Base-by-base conservation (phyloP, 805 yeast species). In the Metschnikowia anglica region DNA sequence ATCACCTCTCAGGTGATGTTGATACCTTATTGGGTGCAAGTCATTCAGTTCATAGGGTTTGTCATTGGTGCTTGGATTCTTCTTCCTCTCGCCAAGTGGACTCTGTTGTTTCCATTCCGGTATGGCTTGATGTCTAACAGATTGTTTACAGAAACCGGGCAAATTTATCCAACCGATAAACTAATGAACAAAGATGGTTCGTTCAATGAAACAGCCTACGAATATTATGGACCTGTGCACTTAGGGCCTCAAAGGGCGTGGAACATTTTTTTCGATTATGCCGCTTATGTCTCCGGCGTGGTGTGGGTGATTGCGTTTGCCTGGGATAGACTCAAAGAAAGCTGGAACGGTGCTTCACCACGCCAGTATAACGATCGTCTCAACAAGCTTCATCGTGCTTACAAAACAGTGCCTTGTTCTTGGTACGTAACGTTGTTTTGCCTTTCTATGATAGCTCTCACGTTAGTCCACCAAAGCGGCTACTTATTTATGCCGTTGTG, bases 181-280 rank as follows among this genome's bases (percentile, higher is more conserved):
- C 57, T 76, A 15, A 56, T 74, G 28, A 72, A 76, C 1, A 37
- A 56, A 1, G 70, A 71, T 21, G 60, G 70, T 28, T 49, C 49
- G 10, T 66, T 76, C 46, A 74, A 76, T 44, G 49, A 60, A 20
- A 73, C 79, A 0, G 79, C 79, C 0, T 76, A 72, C 53, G 68
- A 60, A 19, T 21, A 48, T 2, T 62, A 63, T 45, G 81, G 80
- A 0, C 76, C 77, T 1, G 70, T 73, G 4, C 60, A 69, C 43
- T 53, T 73, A 35, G 79, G 80, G 0, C 66, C 75, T 4, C 79
- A 75, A 53, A 58, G 77, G 37, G 68, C 73, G 1, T 71, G 78
- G 73, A 72, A 72, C 51, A 73, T 73, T 52, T 74, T 76, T 41
- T 76, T 75, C 48, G 80, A 75, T 49, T 76, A 73, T 47, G 80